Percentiles rank a stretch among this genome's conserved stretches.
phyloP scores from a whole-genome alignment of 208 protist genomes.

The Acanthamoeba sp. region DNA sequence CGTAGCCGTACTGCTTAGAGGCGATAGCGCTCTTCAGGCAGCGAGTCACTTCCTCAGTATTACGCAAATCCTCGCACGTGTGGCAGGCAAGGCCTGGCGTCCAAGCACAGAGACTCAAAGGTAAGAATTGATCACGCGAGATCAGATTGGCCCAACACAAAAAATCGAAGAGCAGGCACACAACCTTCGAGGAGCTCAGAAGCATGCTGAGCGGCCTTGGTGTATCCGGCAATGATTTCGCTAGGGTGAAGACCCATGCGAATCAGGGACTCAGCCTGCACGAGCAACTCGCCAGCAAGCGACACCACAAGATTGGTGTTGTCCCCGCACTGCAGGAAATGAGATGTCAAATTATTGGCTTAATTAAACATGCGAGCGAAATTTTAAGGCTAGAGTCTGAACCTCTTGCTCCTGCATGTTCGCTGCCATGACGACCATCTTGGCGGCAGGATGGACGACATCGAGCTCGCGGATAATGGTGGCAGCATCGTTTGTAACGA shows the following conservation, averaged over 20 bases:
- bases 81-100: constrained; percentile 74
- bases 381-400: background rate
- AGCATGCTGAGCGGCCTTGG: constrained; percentile 94
- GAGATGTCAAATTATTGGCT: background rate
- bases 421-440: constrained; percentile 99
- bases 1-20: constrained; percentile 97
- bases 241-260: constrained; percentile 96
- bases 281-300: constrained; percentile 98
- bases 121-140: no score
- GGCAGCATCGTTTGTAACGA: constrained; percentile 99
- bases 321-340: constrained; percentile 95
- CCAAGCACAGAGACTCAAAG: no score
- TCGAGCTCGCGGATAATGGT: constrained; percentile 99
- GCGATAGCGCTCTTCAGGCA: constrained; percentile 83
- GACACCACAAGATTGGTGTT: constrained; percentile 99
- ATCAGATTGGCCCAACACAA: background rate
- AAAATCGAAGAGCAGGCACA: background rate
- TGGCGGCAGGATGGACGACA: constrained; percentile 96
- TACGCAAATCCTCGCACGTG: constrained; percentile 92
- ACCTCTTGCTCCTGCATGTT: constrained; percentile 91
- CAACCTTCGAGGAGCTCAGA: constrained; percentile 94
- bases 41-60: constrained; percentile 86
- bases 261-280: constrained; percentile 97
- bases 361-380: constrained; percentile 66
- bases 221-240: constrained; percentile 99